These are phyloP conservation scores for Cordyceps sp. DNA, from an alignment of 2,329 filamentous ascomycete species.

Conservation along the genomic window DNA sequence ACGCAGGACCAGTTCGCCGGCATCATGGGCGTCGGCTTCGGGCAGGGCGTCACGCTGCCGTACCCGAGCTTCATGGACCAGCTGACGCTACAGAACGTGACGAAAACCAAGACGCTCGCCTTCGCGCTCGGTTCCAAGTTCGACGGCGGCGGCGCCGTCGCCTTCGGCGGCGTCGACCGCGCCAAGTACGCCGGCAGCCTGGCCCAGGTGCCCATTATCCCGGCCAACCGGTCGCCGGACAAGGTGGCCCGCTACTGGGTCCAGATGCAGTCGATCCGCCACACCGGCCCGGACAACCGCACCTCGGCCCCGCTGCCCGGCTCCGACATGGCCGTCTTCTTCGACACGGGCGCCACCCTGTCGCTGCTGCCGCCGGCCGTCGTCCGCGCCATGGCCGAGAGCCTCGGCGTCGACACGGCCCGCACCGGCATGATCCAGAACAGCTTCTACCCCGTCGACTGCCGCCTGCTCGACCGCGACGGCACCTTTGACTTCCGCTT, in stretches of 20 bases:
- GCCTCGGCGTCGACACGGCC: conserved; percentile 29
- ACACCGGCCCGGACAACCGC: conserved; percentile 21
- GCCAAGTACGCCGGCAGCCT: conserved; percentile 46
- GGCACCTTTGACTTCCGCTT: conserved; percentile 34
- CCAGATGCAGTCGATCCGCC: conserved; percentile 24
- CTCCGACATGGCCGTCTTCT: conserved; percentile 37
- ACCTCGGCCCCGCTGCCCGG: conserved; percentile 13
- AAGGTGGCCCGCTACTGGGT: conserved; percentile 35
- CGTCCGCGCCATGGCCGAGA: conserved; percentile 28
- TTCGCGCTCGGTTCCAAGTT: conserved; percentile 47
- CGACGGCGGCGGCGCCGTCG: conserved; percentile 42
- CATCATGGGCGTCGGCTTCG: conserved; percentile 64
- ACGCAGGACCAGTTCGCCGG: conserved; percentile 31
- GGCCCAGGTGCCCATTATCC: conserved; percentile 43
- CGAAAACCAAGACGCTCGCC: conserved; percentile 45
- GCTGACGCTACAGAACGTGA: conserved; percentile 31
- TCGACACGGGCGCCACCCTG: conserved; percentile 56
- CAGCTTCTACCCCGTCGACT: conserved; percentile 30
- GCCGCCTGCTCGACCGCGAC: conserved; percentile 19
- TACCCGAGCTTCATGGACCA: conserved; percentile 37
- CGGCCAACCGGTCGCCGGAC: conserved; percentile 36
- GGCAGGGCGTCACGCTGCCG: conserved; percentile 24
- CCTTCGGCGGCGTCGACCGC: conserved; percentile 53
- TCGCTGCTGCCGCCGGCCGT: conserved; percentile 46
- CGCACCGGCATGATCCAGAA: conserved; percentile 17